phyloP scores from a whole-genome alignment of 768 basidiomycete species.

The Pleurotus tuoliensis region DNA sequence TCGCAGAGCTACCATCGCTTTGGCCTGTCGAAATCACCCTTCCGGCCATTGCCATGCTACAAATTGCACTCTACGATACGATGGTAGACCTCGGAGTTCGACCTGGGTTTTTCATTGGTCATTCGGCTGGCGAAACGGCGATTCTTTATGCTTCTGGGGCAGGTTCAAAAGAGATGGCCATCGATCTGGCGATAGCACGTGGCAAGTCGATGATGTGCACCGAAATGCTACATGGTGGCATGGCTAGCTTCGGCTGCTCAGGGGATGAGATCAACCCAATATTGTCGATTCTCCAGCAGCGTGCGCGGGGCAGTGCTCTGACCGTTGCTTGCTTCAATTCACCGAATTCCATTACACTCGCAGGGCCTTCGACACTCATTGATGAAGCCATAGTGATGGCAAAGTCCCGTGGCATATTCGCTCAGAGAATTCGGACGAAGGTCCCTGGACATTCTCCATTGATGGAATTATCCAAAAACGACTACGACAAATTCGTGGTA shows the following conservation, averaged over 20 bases:
- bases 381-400: no score
- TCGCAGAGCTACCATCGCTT: constrained; percentile 14
- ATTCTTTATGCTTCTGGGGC: constrained; percentile 42
- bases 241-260: constrained; percentile 40
- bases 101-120: constrained; percentile 38
- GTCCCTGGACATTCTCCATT: no score
- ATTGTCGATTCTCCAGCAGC: no score
- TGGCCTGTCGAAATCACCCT: constrained; percentile 35
- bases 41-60: constrained; percentile 39
- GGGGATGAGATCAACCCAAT: constrained; percentile 23
- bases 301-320: no score
- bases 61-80: constrained; percentile 42
- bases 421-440: no score
- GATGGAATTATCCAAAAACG: no score
- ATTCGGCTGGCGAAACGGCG: constrained; percentile 47
- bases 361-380: no score
- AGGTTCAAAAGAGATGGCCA: no score
- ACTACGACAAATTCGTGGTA: no score
- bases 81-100: constrained; percentile 28
- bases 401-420: no score
- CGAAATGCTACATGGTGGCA: constrained; percentile 32
- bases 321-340: no score
- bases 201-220: constrained; percentile 29
- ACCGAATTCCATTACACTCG: no score
- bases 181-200: constrained; percentile 40